phyloP scores from a whole-genome alignment of 306 rosid species.

The Ammopiptanthus mongolicus region DNA sequence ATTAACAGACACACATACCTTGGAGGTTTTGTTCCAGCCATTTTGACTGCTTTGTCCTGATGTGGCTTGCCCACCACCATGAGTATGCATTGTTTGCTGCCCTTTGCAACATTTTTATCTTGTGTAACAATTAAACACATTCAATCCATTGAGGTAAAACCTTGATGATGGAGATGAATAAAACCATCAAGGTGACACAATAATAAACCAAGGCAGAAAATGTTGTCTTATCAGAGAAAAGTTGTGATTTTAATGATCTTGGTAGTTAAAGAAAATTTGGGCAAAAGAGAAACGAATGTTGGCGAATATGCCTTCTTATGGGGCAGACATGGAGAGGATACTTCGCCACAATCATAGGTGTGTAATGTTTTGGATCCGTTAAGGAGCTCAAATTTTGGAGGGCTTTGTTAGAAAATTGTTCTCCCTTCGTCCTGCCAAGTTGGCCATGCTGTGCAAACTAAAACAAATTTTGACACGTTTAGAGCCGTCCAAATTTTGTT shows the following conservation, averaged over 20 bases:
- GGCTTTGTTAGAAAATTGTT: background rate
- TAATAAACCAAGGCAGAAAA: background rate
- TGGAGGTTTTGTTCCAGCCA: constrained; percentile 93
- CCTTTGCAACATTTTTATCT: constrained; percentile 70
- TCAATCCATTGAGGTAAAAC: constrained; percentile 27
- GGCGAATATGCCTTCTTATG: constrained; percentile 21
- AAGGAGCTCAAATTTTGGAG: constrained; percentile 13
- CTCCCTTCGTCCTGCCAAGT: background rate
- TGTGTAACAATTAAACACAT: constrained; percentile 13
- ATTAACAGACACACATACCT: constrained; percentile 41
- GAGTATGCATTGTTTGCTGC: constrained; percentile 93
- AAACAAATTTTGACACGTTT: background rate
- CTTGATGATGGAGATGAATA: constrained; percentile 12
- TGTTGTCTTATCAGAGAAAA: background rate
- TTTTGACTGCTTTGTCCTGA: constrained; percentile 96
- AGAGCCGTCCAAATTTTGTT: background rate
- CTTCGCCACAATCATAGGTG: constrained; percentile 49
- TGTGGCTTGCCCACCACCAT: constrained; percentile 99
- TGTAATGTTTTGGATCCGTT: constrained; percentile 28
- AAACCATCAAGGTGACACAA: background rate
- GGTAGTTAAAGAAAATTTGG: background rate
- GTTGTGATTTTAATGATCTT: background rate
- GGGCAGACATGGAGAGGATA: constrained; percentile 43
- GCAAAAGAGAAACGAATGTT: constrained; percentile 23
- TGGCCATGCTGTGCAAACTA: background rate